Percentiles rank a stretch among this genome's conserved stretches.
Evolutionary conservation across 2,329 filamentous ascomycete species (phyloP).

Genomic region (Sarocladium kiliense): DNA sequence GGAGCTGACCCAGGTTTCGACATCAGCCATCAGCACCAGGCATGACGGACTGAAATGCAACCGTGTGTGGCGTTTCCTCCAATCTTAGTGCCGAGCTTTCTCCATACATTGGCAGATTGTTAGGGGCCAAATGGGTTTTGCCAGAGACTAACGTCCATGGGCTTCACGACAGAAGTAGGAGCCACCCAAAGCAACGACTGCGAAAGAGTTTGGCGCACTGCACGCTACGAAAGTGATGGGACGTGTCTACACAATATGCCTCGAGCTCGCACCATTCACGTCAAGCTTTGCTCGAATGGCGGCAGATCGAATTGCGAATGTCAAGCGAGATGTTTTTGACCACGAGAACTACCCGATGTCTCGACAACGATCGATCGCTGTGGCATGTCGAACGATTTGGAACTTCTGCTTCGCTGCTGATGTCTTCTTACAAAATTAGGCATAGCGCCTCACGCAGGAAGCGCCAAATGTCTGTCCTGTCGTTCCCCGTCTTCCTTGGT

Average conservation of each 20-base stretch:
- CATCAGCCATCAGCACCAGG: background rate
- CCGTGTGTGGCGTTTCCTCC: background rate
- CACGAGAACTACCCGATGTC: background rate
- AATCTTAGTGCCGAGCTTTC: constrained; percentile 1
- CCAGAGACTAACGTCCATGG: background rate
- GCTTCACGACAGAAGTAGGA: no score
- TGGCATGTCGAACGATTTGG: constrained; percentile 5
- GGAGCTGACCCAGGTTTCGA: background rate
- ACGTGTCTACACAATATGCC: no score
- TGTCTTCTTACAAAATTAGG: background rate
- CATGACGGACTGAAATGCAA: background rate
- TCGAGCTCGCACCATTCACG: no score
- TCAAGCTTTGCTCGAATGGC: no score
- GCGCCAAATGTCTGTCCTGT: background rate
- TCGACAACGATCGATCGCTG: constrained; percentile 1
- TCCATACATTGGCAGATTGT: background rate
- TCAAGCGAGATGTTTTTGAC: no score
- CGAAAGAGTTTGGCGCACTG: no score
- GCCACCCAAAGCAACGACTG: no score
- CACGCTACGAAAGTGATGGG: no score
- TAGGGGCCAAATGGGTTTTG: background rate
- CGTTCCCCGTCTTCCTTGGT: background rate
- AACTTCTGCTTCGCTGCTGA: constrained; percentile 2
- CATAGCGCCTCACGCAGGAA: background rate
- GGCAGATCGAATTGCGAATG: no score